These are phyloP conservation scores for Yamadazyma sp. DNA, from an alignment of 1,139 yeast genomes.

Conservation along the genomic window DNA sequence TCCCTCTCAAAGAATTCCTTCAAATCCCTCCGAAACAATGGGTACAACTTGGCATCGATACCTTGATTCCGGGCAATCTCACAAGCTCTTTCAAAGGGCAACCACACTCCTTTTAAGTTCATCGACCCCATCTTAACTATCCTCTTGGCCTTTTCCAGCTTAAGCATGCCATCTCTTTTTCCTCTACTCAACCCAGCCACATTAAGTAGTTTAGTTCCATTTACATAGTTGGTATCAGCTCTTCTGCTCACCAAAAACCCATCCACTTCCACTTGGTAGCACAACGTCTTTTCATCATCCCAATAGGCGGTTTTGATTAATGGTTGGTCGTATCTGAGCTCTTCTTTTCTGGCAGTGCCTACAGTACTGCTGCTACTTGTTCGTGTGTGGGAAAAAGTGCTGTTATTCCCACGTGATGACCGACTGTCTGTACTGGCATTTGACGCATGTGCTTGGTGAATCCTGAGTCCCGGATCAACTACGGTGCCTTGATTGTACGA, in stretches of 20 bases:
- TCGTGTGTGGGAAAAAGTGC: slow-evolving; percentile 1
- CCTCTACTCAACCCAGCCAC: slow-evolving; percentile 97
- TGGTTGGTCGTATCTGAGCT: slow-evolving; percentile 27
- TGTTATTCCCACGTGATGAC: slow-evolving; percentile 15
- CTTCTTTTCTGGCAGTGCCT: slow-evolving; percentile 1
- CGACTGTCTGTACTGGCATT: slow-evolving; percentile 17
- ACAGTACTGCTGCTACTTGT: slow-evolving; percentile 7
- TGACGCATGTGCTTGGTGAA: slow-evolving; percentile 2
- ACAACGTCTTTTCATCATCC: slow-evolving; percentile 49
- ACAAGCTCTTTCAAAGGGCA: slow-evolving; percentile 53
- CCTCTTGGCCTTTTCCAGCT: slow-evolving; percentile 42
- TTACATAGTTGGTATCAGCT: slow-evolving; percentile 51
- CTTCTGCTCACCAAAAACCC: slow-evolving; percentile 50
- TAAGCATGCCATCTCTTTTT: slow-evolving; percentile 84
- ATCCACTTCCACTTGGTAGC: slow-evolving; percentile 49
- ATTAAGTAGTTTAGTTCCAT: slow-evolving; percentile 68
- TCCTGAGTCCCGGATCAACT: not conserved
- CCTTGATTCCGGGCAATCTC: slow-evolving; percentile 55
- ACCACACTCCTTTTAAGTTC: slow-evolving; percentile 59
- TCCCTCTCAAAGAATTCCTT: slow-evolving; percentile 29
- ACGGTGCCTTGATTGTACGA: not conserved
- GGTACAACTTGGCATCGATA: slow-evolving; percentile 36
- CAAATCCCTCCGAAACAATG: slow-evolving; percentile 48
- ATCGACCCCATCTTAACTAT: slow-evolving; percentile 55
- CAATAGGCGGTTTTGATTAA: slow-evolving; percentile 46